Evolutionary conservation across 768 basidiomycete genomes (phyloP), one percentile per base, ranked within the genome.

Genomic region (Leccinum uliginosum): DNA sequence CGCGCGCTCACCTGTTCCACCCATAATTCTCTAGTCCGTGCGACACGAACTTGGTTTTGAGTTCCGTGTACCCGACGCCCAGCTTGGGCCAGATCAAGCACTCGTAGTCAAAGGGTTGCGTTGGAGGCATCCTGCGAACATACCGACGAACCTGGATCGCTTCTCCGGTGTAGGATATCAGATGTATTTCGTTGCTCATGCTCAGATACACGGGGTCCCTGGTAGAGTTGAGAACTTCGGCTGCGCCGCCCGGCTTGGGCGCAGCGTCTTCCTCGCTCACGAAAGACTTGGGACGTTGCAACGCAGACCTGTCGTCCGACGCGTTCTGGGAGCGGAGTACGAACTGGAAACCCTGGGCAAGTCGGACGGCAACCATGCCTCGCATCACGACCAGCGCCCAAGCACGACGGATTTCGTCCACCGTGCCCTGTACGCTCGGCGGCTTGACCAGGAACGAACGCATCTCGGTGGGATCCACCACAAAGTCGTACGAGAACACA

Each of bases 311-410:
- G 32, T 76, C 75, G 15, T 76, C 71, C 49, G 62, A 58, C 1
- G 55, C 53, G 32, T 65, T 68, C 15, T 66, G 60, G 9, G 82
- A 78, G 23, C 79, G 78, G 17, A 94, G 74, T 21, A 97, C 84
- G 64, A 98, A 91, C 68, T 98, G 96, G 72, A 98, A 98, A 21
- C 95, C 95, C 71, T 98, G 93, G 12, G 90, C 85, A 12, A 98
- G 80, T 23, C 96, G 81, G 46, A 97, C 86, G 4, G 91, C 93
- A 1, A 91, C 91, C 90, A 98, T 95, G 32, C 91, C 93, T 26
- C 88, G 83, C 89, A 98, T 92, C 17, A 92, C 86, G 2, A 79
- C 82, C 23, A 90, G 71, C 0, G 89, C 91, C 86, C 87, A 91
- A 5, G 81, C 83, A 23, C 81, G 79, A 6, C 87, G 81, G 38